Percentiles rank a stretch among this genome's conserved stretches.
phyloP scores from a whole-genome alignment of 139 green algal genomes.

The Chlorella ohadii region DNA sequence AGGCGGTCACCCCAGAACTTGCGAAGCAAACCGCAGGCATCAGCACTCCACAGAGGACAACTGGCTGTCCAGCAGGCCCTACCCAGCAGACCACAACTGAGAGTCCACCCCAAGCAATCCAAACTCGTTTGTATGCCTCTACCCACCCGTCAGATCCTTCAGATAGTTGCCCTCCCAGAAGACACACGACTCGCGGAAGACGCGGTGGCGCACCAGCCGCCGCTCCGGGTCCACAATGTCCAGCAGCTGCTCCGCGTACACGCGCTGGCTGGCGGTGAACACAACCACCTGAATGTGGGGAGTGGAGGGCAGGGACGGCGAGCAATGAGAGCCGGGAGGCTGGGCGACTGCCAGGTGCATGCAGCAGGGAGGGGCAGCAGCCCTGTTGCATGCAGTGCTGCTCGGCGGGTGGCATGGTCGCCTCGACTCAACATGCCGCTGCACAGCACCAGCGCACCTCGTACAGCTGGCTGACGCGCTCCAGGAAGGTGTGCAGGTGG shows the following conservation, averaged over 20 bases:
- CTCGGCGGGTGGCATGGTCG: no score
- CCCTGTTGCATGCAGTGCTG: no score
- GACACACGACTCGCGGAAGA: slow-evolving; percentile 95
- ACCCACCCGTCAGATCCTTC: slow-evolving; percentile 67
- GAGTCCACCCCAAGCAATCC: no score
- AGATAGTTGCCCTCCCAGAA: slow-evolving; percentile 96
- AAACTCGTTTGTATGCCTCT: no score
- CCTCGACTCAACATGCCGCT: no score
- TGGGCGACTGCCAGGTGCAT: no score
- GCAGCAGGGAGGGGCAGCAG: no score
- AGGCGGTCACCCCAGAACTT: background rate
- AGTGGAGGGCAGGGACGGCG: background rate
- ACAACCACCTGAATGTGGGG: slow-evolving; percentile 63
- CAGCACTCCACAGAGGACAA: no score
- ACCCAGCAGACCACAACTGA: no score
- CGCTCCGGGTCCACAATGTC: slow-evolving; percentile 80
- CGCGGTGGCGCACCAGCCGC: slow-evolving; percentile 83
- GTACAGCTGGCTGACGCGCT: slow-evolving; percentile 72
- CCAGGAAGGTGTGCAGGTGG: slow-evolving; percentile 77
- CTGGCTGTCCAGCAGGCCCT: no score
- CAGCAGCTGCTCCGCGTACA: slow-evolving; percentile 88
- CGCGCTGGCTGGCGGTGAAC: slow-evolving; percentile 80
- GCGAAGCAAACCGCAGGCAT: no score
- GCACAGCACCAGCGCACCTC: slow-evolving; percentile 47
- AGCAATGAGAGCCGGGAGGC: no score